Conservation (phyloP, 2,329 filamentous ascomycete species). For the Aureobasidium namibiae region DNA sequence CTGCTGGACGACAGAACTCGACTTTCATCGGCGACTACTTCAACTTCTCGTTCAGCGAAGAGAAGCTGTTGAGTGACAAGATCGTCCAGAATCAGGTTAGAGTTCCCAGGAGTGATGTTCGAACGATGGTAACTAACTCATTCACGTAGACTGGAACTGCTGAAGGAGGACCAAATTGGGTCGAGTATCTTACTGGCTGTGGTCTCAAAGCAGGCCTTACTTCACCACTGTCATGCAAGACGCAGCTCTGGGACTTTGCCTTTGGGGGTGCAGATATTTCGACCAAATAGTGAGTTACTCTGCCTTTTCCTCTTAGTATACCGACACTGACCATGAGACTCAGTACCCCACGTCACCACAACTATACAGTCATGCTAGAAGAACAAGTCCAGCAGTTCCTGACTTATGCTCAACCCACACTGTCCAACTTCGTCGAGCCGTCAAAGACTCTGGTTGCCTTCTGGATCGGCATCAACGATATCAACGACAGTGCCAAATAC, state of each 20-base stretch:
- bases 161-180: slow-evolving; percentile 48
- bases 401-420: slow-evolving; percentile 36
- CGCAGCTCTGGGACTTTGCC: slow-evolving; percentile 49
- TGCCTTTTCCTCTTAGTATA: neutral
- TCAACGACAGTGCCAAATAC: slow-evolving; percentile 37
- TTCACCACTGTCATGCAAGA: slow-evolving; percentile 35
- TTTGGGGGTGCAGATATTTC: slow-evolving; percentile 47
- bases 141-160: slow-evolving; percentile 35
- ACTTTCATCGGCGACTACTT: slow-evolving; percentile 48
- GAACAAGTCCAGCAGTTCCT: slow-evolving; percentile 45
- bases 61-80: slow-evolving; percentile 37
- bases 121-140: neutral
- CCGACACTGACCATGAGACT: slow-evolving; percentile 25
- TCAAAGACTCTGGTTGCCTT: slow-evolving; percentile 39
- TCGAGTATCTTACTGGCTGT: slow-evolving; percentile 46
- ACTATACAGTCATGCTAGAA: slow-evolving; percentile 37
- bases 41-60: slow-evolving; percentile 38
- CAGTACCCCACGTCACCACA: slow-evolving; percentile 27
- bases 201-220: slow-evolving; percentile 37
- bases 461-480: slow-evolving; percentile 51
- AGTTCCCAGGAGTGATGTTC: neutral
- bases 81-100: slow-evolving; percentile 42
- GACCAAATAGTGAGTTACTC: slow-evolving; percentile 28
- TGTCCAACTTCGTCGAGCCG: slow-evolving; percentile 27
- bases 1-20: slow-evolving; percentile 41